Evolutionary conservation across 139 green algal species (phyloP).

Genomic region (Chlorella sp.): DNA sequence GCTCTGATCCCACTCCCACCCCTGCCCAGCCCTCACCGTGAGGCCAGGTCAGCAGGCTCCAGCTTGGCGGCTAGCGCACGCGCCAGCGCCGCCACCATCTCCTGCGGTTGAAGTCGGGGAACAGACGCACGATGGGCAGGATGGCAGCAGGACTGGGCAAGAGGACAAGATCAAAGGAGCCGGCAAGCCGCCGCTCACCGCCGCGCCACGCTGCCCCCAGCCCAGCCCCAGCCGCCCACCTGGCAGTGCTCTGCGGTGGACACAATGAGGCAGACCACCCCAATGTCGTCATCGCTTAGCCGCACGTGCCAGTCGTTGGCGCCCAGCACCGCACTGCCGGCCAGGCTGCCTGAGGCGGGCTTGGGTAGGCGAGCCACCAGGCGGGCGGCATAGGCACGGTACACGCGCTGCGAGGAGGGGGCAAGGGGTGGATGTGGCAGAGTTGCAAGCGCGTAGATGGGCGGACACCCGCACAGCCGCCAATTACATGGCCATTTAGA

Average conservation of each 20-base stretch:
- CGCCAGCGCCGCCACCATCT: slow-evolving; percentile 68
- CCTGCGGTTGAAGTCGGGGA: too few species aligned
- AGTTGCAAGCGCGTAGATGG: too few species aligned
- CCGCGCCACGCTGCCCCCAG: too few species aligned
- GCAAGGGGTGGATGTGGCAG: too few species aligned
- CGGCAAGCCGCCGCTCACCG: too few species aligned
- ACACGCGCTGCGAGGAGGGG: slow-evolving; percentile 68
- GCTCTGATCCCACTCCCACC: background rate
- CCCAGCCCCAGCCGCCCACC: too few species aligned
- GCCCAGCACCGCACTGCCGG: slow-evolving; percentile 45
- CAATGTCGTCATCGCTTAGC: slow-evolving; percentile 51
- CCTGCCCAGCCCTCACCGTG: background rate
- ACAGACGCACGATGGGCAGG: too few species aligned
- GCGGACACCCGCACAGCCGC: too few species aligned
- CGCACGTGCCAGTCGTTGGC: slow-evolving; percentile 76
- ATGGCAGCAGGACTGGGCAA: too few species aligned
- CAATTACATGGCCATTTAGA: too few species aligned
- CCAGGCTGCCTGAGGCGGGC: slow-evolving; percentile 62
- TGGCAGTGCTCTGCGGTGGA: slow-evolving; percentile 95
- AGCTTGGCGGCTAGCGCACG: slow-evolving; percentile 71
- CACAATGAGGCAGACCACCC: slow-evolving; percentile 87
- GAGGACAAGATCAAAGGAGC: too few species aligned
- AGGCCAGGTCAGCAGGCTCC: slow-evolving; percentile 54
- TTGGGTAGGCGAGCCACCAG: slow-evolving; percentile 83
- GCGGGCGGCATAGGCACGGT: slow-evolving; percentile 78